Base-by-base conservation (phyloP, 768 basidiomycete genomes). In the Rhizopogon sp. region DNA sequence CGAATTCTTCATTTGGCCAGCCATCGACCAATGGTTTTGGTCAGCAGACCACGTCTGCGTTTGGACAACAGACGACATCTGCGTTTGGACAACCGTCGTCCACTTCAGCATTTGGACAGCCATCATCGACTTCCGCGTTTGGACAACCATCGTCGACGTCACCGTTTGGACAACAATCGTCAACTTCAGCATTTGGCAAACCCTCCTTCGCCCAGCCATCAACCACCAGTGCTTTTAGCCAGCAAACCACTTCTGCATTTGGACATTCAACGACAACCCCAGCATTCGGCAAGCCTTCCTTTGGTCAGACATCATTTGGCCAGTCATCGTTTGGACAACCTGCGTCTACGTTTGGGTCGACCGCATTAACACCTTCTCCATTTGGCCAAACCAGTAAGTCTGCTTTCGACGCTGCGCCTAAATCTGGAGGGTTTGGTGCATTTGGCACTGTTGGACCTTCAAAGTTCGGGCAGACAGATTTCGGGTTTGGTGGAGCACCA, bases 1-100 rank as follows among this genome's bases (percentile, higher is more conserved):
- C 69, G 3, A 50, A 70, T 9, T 43, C 75, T 52, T 64, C 65
- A 8, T 76, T 76, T 57, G 70, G 76, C 20, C 70, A 69, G 51
- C 41, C 69, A 22, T 59, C 70, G 43, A 33, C 11, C 11, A 47
- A 35, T 3, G 60, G 66, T 10, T 61, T 72, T 57, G 57, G 67
- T 50, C 31, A 43, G 47, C 67, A 61, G 16, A 29, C 53, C 3
- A 28, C 52, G 11, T 55, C 66, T 28, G 53, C 57, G 2, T 66
- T 69, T 58, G 58, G 58, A 42, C 11, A 45, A 22, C 25, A 57
- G 7, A 31, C 54, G 6, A 50, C 53, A 31, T 52, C 72, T 39
- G 51, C 35, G 2, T 75, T 78, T 51, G 71, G 72, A 43, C 70
- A 74, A 54, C 55, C 72, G 0, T 33, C 31, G 2, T 31, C 31